Conservation (phyloP, 495 filamentous ascomycete genomes). For the Xylaria palmicola region DNA sequence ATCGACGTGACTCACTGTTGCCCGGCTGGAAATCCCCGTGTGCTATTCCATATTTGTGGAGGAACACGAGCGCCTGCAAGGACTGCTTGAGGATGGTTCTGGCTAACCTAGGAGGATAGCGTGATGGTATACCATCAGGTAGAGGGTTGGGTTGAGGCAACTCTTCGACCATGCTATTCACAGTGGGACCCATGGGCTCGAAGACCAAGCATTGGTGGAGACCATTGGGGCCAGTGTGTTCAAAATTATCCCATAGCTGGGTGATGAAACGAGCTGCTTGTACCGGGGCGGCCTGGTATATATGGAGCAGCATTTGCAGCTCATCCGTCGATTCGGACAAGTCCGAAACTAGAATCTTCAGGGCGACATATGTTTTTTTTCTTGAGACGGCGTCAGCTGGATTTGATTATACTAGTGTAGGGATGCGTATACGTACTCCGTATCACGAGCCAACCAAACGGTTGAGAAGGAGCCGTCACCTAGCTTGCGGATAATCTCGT, state of each 20-base stretch:
- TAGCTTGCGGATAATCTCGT: slow-evolving; percentile 49
- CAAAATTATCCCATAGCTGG: slow-evolving; percentile 40
- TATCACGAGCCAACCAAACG: slow-evolving; percentile 49
- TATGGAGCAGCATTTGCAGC: slow-evolving; percentile 12
- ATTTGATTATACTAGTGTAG: not conserved
- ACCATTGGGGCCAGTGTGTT: slow-evolving; percentile 49
- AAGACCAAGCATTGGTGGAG: slow-evolving; percentile 49
- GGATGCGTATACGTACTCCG: slow-evolving; percentile 12
- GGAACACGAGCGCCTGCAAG: slow-evolving; percentile 35
- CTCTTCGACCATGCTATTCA: slow-evolving; percentile 36
- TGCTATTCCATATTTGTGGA: slow-evolving; percentile 44
- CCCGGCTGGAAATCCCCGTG: slow-evolving; percentile 51
- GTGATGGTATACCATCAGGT: slow-evolving; percentile 15
- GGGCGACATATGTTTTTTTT: slow-evolving; percentile 31
- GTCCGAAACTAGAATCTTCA: slow-evolving; percentile 40
- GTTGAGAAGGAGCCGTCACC: slow-evolving; percentile 51
- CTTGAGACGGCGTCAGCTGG: not conserved
- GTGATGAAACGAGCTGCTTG: slow-evolving; percentile 22
- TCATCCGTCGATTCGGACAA: slow-evolving; percentile 22
- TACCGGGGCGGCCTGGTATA: not conserved
- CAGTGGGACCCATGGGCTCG: slow-evolving; percentile 46
- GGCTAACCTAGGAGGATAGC: slow-evolving; percentile 41
- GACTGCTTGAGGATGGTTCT: slow-evolving; percentile 44
- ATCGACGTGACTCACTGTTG: slow-evolving; percentile 31
- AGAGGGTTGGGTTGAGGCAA: slow-evolving; percentile 28